phyloP scores from a whole-genome alignment of 1,284 basidiomycete species.

The Trichosporon ovoides region DNA sequence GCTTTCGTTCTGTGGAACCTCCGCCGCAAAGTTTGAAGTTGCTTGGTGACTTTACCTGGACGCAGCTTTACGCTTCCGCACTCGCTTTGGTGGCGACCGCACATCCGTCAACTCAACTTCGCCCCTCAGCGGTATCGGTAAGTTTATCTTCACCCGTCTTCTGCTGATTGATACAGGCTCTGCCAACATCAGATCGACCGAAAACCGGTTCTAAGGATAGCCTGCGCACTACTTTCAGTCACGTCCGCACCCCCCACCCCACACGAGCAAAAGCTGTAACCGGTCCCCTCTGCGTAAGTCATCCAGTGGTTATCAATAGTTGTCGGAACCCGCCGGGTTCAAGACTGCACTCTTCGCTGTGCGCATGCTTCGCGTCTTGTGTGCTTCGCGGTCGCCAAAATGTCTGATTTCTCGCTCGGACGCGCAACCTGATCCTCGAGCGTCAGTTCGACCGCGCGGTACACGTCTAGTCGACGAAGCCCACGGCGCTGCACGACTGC shows the following conservation, averaged over 20 bases:
- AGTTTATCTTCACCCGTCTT: background rate
- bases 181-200: background rate
- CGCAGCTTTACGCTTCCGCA: background rate
- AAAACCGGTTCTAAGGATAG: background rate
- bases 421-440: background rate
- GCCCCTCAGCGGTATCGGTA: background rate
- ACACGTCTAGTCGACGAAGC: background rate
- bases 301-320: background rate
- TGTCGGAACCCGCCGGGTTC: background rate
- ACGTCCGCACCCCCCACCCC: background rate
- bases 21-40: constrained; percentile 1
- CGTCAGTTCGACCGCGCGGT: background rate
- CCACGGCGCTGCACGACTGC: background rate
- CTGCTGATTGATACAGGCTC: background rate
- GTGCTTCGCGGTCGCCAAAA: background rate
- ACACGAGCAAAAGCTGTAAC: constrained; percentile 4
- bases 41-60: background rate
- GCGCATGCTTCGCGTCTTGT: background rate
- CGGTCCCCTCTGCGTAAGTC: background rate
- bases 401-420: background rate
- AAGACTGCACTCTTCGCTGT: background rate
- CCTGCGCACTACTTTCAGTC: background rate
- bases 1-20: background rate
- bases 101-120: background rate
- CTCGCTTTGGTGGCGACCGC: background rate